A percentile compares a stretch with the other conserved stretches of the same genome.
Evolutionary conservation across 768 basidiomycete genomes (phyloP).

Genomic region (Lactifluus volemus): DNA sequence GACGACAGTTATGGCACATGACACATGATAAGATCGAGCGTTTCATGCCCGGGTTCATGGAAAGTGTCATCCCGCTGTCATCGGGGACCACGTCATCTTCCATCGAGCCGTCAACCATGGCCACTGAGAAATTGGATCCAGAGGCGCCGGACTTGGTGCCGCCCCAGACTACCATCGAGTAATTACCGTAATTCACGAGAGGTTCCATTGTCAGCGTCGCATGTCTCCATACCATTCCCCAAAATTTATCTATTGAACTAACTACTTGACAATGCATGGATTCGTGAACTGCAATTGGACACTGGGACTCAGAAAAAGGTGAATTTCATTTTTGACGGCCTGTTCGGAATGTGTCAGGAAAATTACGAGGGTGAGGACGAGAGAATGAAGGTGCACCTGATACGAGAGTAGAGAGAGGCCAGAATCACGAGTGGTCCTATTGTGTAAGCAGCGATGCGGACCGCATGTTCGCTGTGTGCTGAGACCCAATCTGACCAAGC

Average conservation of each 20-base stretch:
- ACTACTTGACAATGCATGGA: background rate
- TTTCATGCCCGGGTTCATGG: constrained; percentile 86
- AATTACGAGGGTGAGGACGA: background rate
- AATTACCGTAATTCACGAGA: background rate
- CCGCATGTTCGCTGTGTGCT: constrained; percentile 28
- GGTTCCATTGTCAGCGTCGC: background rate
- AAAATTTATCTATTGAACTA: background rate
- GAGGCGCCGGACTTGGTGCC: background rate
- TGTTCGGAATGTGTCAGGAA: background rate
- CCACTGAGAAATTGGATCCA: background rate
- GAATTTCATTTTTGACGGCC: constrained; percentile 16
- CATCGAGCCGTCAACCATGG: background rate
- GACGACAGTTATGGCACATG: constrained; percentile 70
- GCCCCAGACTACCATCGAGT: background rate
- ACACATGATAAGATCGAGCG: constrained; percentile 83
- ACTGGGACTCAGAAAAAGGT: background rate
- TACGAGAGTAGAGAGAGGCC: constrained; percentile 26
- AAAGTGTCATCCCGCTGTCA: constrained; percentile 50
- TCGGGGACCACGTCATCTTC: constrained; percentile 18
- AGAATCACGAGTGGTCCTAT: constrained; percentile 23
- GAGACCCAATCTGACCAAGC: constrained; percentile 55
- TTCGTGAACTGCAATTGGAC: background rate
- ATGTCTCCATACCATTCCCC: background rate
- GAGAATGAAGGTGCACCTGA: constrained; percentile 7
- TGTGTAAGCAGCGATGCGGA: constrained; percentile 23